Conservation (phyloP, 805 yeast genomes). For the Kuraishia ogatae region DNA sequence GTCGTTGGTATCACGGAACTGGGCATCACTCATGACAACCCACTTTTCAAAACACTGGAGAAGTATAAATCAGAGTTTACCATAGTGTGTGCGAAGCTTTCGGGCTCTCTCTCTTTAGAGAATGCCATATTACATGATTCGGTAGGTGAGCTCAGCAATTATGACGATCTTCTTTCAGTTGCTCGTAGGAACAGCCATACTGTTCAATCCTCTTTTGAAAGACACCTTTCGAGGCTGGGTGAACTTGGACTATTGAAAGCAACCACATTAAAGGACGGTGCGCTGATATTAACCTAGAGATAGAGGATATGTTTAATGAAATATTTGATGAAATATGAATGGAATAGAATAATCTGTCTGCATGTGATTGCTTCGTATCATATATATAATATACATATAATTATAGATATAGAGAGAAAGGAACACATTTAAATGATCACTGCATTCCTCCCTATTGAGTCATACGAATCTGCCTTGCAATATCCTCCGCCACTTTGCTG, state of each 20-base stretch:
- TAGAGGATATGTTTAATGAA: no score
- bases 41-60: conserved; percentile 7
- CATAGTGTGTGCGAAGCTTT: conserved; percentile 15
- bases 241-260: background rate
- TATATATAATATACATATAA: background rate
- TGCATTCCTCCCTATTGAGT: conserved; percentile 8
- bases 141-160: background rate
- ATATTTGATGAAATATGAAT: background rate
- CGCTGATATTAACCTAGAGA: background rate
- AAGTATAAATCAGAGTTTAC: conserved; percentile 6
- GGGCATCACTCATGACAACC: conserved; percentile 7
- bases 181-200: background rate
- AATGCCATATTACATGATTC: background rate
- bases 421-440: background rate
- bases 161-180: background rate
- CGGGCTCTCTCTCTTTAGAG: conserved; percentile 12
- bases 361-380: no score
- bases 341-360: no score
- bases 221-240: background rate
- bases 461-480: conserved; percentile 50
- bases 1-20: conserved; percentile 6
- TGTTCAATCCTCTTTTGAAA: background rate
- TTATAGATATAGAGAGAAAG: background rate
- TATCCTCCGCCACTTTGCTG: conserved; percentile 61
- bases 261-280: background rate